phyloP scores from a whole-genome alignment of 129 eudicot genomes.

The Sambucus nigra region DNA sequence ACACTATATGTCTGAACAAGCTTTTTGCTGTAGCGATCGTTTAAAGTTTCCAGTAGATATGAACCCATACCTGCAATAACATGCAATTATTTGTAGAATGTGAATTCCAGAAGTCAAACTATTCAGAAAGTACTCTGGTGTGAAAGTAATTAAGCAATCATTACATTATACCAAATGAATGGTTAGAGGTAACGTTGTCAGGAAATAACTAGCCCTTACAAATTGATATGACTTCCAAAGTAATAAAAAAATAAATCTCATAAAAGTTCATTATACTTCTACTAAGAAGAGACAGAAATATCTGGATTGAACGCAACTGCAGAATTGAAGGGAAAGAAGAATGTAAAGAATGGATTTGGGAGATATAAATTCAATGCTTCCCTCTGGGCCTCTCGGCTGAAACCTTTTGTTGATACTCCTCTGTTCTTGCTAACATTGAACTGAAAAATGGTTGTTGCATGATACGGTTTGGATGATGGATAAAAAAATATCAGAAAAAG shows the following conservation, averaged over 20 bases:
- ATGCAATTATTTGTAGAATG: not conserved
- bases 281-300: not conserved
- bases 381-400: no score
- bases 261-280: not conserved
- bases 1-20: conserved; percentile 97
- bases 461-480: no score
- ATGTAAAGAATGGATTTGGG: no score
- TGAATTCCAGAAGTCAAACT: not conserved
- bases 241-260: not conserved
- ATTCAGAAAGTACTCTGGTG: not conserved
- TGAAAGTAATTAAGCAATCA: not conserved
- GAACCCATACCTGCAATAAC: conserved; percentile 81
- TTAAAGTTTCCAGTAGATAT: conserved; percentile 74
- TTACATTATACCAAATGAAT: not conserved
- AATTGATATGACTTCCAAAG: not conserved
- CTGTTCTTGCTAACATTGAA: no score
- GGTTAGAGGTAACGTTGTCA: not conserved
- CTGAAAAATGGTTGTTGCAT: no score
- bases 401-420: no score
- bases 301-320: no score
- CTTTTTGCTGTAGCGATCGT: conserved; percentile 96
- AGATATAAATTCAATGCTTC: no score
- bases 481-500: no score
- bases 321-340: not conserved
- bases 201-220: not conserved